Percentiles rank a stretch among this genome's conserved stretches.
Evolutionary conservation across 257 asterid species (phyloP).

Genomic region (Primulina tabacum): DNA sequence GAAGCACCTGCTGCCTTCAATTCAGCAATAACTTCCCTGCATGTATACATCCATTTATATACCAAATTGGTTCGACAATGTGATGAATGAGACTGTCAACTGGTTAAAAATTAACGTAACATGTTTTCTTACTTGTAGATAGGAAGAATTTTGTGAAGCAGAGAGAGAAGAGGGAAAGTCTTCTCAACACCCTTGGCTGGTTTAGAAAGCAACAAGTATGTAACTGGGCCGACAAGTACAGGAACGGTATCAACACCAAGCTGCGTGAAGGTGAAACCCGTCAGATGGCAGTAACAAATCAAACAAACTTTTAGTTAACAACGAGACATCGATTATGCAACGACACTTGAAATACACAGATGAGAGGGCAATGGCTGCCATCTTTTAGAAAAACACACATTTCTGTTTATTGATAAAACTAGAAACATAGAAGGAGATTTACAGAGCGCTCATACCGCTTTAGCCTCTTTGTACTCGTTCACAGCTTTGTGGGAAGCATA

Average conservation of each 20-base stretch:
- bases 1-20: constrained; percentile 54
- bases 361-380: neutral
- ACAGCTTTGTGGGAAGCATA: constrained; percentile 40
- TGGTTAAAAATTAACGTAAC: neutral
- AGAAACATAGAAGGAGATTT: neutral
- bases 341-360: neutral
- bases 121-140: constrained; percentile 38
- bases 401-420: neutral
- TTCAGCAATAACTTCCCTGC: constrained; percentile 45
- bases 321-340: neutral
- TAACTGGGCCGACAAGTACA: constrained; percentile 51
- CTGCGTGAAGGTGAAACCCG: constrained; percentile 23
- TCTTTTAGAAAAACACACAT: neutral
- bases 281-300: constrained; percentile 3
- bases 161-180: constrained; percentile 41
- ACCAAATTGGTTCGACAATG: constrained; percentile 3
- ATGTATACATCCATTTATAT: constrained; percentile 8
- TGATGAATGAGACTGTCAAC: neutral
- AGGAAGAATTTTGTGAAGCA: constrained; percentile 50
- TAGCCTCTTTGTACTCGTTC: constrained; percentile 38
- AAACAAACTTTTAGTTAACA: neutral
- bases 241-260: constrained; percentile 52
- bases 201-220: constrained; percentile 51
- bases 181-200: constrained; percentile 54
- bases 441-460: constrained; percentile 28